Conservation (phyloP, 192 early-diverging fungal species). For the Entomortierella parvispora region DNA sequence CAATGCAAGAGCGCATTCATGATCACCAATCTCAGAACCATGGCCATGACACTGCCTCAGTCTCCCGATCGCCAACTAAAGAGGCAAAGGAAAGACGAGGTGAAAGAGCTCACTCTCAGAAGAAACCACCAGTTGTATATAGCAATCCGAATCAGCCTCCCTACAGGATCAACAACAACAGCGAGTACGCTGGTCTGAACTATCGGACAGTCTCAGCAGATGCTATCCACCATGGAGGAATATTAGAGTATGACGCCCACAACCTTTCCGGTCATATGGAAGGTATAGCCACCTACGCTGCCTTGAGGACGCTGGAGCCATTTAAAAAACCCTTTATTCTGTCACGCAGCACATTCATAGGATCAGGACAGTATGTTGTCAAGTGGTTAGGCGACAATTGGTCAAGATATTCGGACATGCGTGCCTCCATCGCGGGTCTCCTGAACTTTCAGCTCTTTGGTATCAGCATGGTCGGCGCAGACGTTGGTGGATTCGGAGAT, state of each 20-base stretch:
- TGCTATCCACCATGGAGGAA: constrained; percentile 54
- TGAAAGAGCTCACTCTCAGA: background rate
- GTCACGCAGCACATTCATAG: constrained; percentile 69
- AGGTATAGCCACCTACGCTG: constrained; percentile 56
- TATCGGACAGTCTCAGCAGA: constrained; percentile 38
- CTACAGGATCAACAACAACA: constrained; percentile 49
- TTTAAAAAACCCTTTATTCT: constrained; percentile 66
- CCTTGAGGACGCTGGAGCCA: constrained; percentile 52
- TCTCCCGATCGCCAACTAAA: too few relatives aligned
- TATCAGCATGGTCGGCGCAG: constrained; percentile 73
- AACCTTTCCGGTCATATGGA: constrained; percentile 71
- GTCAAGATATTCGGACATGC: constrained; percentile 62
- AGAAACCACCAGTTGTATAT: constrained; percentile 1
- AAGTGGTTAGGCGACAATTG: constrained; percentile 70
- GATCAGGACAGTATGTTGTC: constrained; percentile 59
- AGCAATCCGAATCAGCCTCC: constrained; percentile 25
- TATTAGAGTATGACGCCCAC: constrained; percentile 64
- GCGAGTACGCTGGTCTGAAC: constrained; percentile 22
- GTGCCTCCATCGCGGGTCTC: constrained; percentile 65
- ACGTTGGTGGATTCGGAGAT: constrained; percentile 73
- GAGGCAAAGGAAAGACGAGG: constrained; percentile 2
- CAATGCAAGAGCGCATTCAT: too few relatives aligned
- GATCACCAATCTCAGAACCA: too few relatives aligned
- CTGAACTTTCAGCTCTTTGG: constrained; percentile 75
- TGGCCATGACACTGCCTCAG: too few relatives aligned